Evolutionary conservation across 1,139 yeast species (phyloP).

Genomic region (Yamadazyma trypodendri): DNA sequence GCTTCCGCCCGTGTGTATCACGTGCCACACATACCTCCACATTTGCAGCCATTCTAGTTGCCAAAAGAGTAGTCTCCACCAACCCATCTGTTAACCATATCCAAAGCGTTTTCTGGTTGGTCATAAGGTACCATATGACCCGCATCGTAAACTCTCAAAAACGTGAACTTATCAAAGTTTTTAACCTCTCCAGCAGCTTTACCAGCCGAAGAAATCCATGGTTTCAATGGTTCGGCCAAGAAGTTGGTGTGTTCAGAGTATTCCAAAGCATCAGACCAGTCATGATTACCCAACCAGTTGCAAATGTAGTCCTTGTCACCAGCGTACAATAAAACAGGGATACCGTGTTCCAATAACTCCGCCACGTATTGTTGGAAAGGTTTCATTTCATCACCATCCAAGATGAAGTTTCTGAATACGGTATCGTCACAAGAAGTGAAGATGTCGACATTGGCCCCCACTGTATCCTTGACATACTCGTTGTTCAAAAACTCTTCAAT

Average conservation of each 20-base stretch:
- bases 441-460: constrained; percentile 88
- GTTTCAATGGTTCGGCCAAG: constrained; percentile 37
- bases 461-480: constrained; percentile 55
- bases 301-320: constrained; percentile 87
- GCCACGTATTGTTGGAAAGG: constrained; percentile 74
- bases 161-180: constrained; percentile 44
- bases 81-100: constrained; percentile 48
- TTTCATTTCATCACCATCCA: constrained; percentile 89
- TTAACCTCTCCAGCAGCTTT: constrained; percentile 46
- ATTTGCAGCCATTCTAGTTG: constrained; percentile 6
- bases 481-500: constrained; percentile 36
- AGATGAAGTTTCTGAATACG: constrained; percentile 74
- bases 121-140: constrained; percentile 55
- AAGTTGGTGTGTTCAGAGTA: constrained; percentile 62
- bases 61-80: constrained; percentile 16
- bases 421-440: constrained; percentile 86
- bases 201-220: constrained; percentile 37
- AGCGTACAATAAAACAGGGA: constrained; percentile 76
- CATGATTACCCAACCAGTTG: constrained; percentile 83
- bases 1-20: constrained; percentile 3
- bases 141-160: constrained; percentile 46
- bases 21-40: background rate
- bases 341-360: constrained; percentile 51
- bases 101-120: constrained; percentile 45
- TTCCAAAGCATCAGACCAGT: constrained; percentile 69